Conservation (phyloP, 1,139 yeast genomes). For the Blastobotrys buckinghamii region DNA sequence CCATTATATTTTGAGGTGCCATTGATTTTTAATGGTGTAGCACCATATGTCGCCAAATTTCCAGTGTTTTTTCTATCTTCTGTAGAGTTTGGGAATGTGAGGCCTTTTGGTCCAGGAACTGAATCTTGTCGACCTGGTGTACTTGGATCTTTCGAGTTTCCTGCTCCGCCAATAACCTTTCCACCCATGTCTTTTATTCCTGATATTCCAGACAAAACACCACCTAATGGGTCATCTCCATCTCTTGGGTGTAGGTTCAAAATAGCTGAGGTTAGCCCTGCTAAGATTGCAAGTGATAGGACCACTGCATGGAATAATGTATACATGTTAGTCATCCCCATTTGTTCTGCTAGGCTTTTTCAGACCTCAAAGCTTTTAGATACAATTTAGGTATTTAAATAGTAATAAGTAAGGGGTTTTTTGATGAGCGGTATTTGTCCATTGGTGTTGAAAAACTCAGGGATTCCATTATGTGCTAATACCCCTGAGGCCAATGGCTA, state of each 20-base stretch:
- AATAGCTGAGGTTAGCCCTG: background rate
- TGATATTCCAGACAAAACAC: background rate
- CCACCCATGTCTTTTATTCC: no score
- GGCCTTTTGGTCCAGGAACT: background rate
- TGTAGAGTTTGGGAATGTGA: background rate
- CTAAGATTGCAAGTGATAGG: background rate
- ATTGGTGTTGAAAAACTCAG: no score
- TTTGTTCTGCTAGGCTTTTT: no score
- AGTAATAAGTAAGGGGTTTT: no score
- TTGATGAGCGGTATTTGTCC: no score
- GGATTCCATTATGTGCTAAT: no score
- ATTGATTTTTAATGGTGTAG: background rate
- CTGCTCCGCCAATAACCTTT: no score
- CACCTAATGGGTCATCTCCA: background rate
- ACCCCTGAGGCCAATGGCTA: no score
- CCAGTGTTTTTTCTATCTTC: background rate
- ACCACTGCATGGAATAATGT: background rate
- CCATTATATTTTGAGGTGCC: background rate
- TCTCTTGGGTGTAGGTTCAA: background rate
- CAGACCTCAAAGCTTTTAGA: no score
- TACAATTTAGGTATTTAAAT: no score
- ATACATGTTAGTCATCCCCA: background rate
- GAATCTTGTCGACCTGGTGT: background rate
- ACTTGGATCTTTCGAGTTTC: background rate
- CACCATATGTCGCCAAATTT: background rate